These are phyloP conservation scores for Delphinella strobiligena DNA, from an alignment of 2,329 filamentous ascomycete species.

Conservation along the genomic window DNA sequence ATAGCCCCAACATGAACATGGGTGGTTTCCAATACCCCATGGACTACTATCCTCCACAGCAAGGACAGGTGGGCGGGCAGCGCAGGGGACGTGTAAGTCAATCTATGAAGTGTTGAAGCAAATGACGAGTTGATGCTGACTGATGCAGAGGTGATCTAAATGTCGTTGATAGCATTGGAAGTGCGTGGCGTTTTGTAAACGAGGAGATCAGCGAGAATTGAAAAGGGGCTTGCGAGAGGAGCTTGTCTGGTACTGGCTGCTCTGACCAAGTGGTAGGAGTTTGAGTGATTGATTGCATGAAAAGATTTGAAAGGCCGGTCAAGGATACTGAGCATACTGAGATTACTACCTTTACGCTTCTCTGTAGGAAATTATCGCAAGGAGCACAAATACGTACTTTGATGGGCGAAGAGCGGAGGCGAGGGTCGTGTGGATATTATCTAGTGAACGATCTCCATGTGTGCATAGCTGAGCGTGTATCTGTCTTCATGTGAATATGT, in stretches of 20 bases:
- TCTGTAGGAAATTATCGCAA: neutral
- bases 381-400: too few species aligned
- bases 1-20: conserved; percentile 31
- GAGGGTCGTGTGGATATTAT: conserved; percentile 1
- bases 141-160: conserved; percentile 4
- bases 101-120: neutral
- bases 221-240: neutral
- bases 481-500: neutral
- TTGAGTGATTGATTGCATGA: conserved; percentile 1
- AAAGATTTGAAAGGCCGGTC: too few species aligned
- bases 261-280: conserved; percentile 4
- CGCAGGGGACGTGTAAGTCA: conserved; percentile 39
- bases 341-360: neutral
- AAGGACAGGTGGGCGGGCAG: conserved; percentile 35
- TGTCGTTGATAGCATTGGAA: neutral
- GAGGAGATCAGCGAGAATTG: neutral
- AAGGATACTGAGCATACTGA: too few species aligned
- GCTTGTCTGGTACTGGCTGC: conserved; percentile 7
- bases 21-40: conserved; percentile 40
- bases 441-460: conserved; percentile 5
- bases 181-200: neutral
- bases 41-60: conserved; percentile 27
- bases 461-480: conserved; percentile 4
- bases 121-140: neutral
- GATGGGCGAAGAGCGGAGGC: conserved; percentile 1